Evolutionary conservation across 2,329 filamentous ascomycete genomes (phyloP).

Genomic region (Colletotrichum horii): DNA sequence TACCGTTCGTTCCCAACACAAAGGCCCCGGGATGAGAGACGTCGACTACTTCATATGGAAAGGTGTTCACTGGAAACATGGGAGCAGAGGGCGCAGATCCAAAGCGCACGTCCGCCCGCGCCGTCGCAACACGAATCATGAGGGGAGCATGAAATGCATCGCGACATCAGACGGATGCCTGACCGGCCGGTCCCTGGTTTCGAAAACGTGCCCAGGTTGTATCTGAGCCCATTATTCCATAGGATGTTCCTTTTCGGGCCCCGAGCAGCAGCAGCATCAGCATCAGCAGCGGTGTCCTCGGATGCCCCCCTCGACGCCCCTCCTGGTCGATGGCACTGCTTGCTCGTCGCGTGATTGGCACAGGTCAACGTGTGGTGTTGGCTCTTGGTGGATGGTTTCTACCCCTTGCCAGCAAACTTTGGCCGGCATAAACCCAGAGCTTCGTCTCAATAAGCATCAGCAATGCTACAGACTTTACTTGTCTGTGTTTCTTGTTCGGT

Average conservation of each 20-base stretch:
- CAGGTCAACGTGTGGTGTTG: neutral
- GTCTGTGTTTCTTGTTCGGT: neutral
- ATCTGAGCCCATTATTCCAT: conserved; percentile 10
- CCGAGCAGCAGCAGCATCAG: conserved; percentile 17
- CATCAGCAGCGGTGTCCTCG: neutral
- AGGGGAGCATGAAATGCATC: conserved; percentile 17
- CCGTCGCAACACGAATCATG: conserved; percentile 22
- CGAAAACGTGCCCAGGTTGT: conserved; percentile 18
- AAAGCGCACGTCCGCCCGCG: conserved; percentile 10
- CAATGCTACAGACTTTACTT: neutral
- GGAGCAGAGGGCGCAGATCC: neutral
- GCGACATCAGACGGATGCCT: conserved; percentile 17
- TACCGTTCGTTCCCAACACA: neutral
- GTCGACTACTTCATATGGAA: conserved; percentile 22
- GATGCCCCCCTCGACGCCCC: neutral
- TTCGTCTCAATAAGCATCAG: conserved; percentile 11
- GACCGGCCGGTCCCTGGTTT: conserved; percentile 21
- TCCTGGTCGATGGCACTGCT: neutral
- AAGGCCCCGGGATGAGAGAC: neutral
- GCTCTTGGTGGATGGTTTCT: neutral
- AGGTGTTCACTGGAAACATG: neutral
- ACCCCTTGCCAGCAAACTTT: conserved; percentile 3
- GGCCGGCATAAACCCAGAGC: conserved; percentile 18
- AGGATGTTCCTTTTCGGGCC: neutral
- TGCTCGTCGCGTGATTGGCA: conserved; percentile 10